Conservation (phyloP, 768 basidiomycete genomes). For the Pisolithus orientalis region DNA sequence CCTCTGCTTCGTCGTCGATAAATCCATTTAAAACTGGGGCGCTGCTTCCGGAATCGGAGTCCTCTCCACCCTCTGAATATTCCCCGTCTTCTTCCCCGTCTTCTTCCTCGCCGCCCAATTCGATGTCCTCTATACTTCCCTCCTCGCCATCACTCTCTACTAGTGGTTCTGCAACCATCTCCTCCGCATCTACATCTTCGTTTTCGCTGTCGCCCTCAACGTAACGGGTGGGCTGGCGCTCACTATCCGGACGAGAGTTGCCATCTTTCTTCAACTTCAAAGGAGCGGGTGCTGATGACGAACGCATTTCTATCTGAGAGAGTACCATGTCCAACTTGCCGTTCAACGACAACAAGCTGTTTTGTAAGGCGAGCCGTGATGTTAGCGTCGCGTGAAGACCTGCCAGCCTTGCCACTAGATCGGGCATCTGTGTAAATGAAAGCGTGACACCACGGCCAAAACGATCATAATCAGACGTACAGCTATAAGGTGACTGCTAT, state of each 20-base stretch:
- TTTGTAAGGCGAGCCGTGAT: slow-evolving; percentile 73
- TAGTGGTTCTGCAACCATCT: slow-evolving; percentile 53
- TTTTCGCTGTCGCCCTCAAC: slow-evolving; percentile 79
- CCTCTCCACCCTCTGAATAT: slow-evolving; percentile 34
- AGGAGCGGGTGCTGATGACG: slow-evolving; percentile 60
- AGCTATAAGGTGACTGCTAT: slow-evolving; percentile 91
- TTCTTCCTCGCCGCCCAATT: slow-evolving; percentile 53
- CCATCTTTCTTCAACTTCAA: slow-evolving; percentile 39
- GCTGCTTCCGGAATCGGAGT: slow-evolving; percentile 31
- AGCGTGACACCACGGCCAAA: slow-evolving; percentile 1
- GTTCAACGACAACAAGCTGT: slow-evolving; percentile 76
- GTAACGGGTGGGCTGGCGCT: slow-evolving; percentile 45
- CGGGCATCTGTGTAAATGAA: slow-evolving; percentile 65
- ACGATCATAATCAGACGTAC: slow-evolving; percentile 40
- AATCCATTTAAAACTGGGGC: slow-evolving; percentile 41
- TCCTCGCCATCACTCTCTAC: slow-evolving; percentile 60
- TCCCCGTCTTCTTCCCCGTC: slow-evolving; percentile 39
- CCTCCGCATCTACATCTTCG: slow-evolving; percentile 53
- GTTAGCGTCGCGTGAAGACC: slow-evolving; percentile 78
- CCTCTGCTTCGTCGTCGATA: slow-evolving; percentile 60
- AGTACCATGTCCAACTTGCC: slow-evolving; percentile 92
- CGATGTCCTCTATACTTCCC: slow-evolving; percentile 75
- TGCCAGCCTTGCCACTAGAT: slow-evolving; percentile 81
- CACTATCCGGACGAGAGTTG: slow-evolving; percentile 27
- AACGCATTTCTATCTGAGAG: slow-evolving; percentile 87